Evolutionary conservation across 495 filamentous ascomycete genomes (phyloP).

Genomic region (Hyaloscypha hepaticicola): DNA sequence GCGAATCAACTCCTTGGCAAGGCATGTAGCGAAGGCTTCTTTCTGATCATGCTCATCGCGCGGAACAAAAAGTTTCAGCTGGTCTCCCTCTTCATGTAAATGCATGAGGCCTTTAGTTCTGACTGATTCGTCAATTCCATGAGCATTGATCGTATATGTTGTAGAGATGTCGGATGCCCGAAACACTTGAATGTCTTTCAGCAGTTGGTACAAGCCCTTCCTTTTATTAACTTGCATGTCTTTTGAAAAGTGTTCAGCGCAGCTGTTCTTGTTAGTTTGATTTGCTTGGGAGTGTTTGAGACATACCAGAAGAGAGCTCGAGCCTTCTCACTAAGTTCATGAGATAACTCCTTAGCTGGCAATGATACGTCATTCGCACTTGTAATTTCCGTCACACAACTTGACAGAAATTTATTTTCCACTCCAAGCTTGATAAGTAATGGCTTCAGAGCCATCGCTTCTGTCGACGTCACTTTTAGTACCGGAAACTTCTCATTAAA

Average conservation of each 20-base stretch:
- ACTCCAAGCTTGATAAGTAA: constrained; percentile 6
- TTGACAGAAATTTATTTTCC: constrained; percentile 5
- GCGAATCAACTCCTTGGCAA: neutral
- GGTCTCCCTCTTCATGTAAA: constrained; percentile 4
- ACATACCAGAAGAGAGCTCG: constrained; percentile 4
- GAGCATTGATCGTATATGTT: constrained; percentile 7
- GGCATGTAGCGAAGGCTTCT: constrained; percentile 5
- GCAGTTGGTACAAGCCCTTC: constrained; percentile 1
- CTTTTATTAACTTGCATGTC: neutral
- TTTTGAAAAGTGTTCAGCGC: constrained; percentile 4
- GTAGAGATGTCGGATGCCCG: constrained; percentile 6
- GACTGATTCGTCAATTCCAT: constrained; percentile 2
- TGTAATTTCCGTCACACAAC: neutral
- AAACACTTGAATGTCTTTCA: constrained; percentile 5
- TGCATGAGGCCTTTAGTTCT: constrained; percentile 2
- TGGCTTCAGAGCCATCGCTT: constrained; percentile 2
- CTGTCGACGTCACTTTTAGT: neutral
- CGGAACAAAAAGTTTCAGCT: constrained; percentile 4
- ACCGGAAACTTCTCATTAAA: constrained; percentile 1
- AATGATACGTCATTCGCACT: neutral
- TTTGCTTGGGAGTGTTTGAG: constrained; percentile 4
- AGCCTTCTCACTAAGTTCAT: neutral
- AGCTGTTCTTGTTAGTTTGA: neutral
- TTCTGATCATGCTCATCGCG: constrained; percentile 5
- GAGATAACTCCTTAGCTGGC: constrained; percentile 1